Base-by-base conservation (phyloP, 179 eudicot species). In the Beta lomatogona region DNA sequence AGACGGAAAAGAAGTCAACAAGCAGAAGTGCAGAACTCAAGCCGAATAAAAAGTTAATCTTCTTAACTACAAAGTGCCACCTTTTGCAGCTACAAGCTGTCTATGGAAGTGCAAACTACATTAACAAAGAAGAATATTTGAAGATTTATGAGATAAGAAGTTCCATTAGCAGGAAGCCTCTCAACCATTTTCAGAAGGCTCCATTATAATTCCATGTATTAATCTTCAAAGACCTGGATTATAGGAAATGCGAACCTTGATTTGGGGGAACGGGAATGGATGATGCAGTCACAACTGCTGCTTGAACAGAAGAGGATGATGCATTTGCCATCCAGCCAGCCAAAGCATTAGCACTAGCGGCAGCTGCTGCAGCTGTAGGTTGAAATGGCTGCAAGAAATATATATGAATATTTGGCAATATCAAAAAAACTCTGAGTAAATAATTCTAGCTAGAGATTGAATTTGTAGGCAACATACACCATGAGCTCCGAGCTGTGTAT, bases 301-400 rank as follows among this genome's bases (percentile, higher is more conserved):
- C 97, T 90, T 94, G 98, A 83, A 93, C 96, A 83, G 97, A 94
- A 75, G 98, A 92, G 78, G 93, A 91, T 31, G 88, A 86, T n/a
- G 91, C 94, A 90, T 94, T 94, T 44, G 93, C 93, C 98, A 94
- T 94, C 98, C 98, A 94, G 81, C 97, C 95, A 68, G 97, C 97
- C 85, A 92, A 88, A 69, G 98, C 96, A 89, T 91, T 92, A 81
- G 98, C 93, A 91, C 86, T 91, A 69, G 93, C 90, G 65, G 92
- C 88, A 48, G 95, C 93, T 52, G 95, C 93, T 66, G 96, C 93
- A 55, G 96, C 89, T 69, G 93, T 88, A 25, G 98, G 94, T 73
- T 88, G 96, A 84, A 93, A 94, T 41, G 97, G 97, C 98, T 94
- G 89, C 80, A 10, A 76, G 5, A 28, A 19, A 81, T 48, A 58